Percentiles rank a stretch among this genome's conserved stretches.
phyloP scores from a whole-genome alignment of 164 flowering plant genomes.

The Annona squamosa region DNA sequence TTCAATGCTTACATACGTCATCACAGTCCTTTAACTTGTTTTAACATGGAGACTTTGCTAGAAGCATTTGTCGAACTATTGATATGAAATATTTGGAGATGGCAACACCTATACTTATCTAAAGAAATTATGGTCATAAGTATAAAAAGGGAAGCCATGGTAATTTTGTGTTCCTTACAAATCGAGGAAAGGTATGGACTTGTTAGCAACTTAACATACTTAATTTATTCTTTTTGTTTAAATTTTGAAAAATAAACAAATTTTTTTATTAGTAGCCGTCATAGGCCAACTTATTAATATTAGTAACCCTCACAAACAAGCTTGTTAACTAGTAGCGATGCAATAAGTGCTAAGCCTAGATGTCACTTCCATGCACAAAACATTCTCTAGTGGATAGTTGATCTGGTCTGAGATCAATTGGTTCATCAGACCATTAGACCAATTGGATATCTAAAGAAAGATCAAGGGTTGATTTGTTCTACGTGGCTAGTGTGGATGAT shows the following conservation, averaged over 20 bases:
- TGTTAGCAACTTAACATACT: conserved; percentile 4
- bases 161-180: conserved; percentile 88
- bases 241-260: background rate
- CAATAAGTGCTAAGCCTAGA: background rate
- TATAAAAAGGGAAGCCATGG: conserved; percentile 96
- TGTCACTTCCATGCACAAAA: background rate
- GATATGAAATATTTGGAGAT: conserved; percentile 76
- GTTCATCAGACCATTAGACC: background rate
- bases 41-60: conserved; percentile 67
- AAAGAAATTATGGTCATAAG: conserved; percentile 74
- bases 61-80: conserved; percentile 43
- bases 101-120: conserved; percentile 85
- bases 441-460: background rate
- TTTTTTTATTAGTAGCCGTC: background rate
- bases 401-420: background rate
- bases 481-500: background rate
- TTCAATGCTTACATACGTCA: conserved; percentile 95
- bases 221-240: background rate
- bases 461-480: background rate
- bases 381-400: background rate
- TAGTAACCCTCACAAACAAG: background rate
- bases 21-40: conserved; percentile 71
- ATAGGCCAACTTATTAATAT: background rate
- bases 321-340: background rate
- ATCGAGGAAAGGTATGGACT: conserved; percentile 83